phyloP scores from a whole-genome alignment of 371 early-diverging fungal genomes.

The Mucor saturninus region DNA sequence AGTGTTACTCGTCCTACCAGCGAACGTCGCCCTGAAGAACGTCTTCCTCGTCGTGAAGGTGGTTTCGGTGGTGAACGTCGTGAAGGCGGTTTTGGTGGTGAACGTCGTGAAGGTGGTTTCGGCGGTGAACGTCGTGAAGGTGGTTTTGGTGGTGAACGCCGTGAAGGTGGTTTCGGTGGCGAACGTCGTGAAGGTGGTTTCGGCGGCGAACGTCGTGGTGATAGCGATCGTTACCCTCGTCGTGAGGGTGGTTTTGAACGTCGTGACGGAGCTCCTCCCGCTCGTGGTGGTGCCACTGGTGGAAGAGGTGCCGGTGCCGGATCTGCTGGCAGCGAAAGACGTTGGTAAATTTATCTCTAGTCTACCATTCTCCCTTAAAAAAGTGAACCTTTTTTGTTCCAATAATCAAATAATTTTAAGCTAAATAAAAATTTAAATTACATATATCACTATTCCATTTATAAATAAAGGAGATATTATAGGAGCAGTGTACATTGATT shows the following conservation, averaged over 20 bases:
- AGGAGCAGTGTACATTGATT: background rate
- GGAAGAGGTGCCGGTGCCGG: slow-evolving; percentile 14
- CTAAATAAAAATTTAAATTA: slow-evolving; percentile 1
- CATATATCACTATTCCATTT: slow-evolving; percentile 2
- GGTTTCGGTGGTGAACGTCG: slow-evolving; percentile 5
- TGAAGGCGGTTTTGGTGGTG: slow-evolving; percentile 1
- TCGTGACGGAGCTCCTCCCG: background rate
- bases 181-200: background rate
- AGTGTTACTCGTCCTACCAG: background rate
- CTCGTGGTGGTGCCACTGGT: background rate
- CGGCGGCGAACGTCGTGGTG: slow-evolving; percentile 1
- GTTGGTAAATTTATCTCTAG: slow-evolving; percentile 6
- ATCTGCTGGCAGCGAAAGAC: slow-evolving; percentile 16
- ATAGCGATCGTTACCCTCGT: background rate
- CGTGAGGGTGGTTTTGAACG: background rate
- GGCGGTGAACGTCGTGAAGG: slow-evolving; percentile 14
- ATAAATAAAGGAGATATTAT: background rate
- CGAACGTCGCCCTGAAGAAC: slow-evolving; percentile 12
- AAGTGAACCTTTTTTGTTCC: background rate
- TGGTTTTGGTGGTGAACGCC: slow-evolving; percentile 3
- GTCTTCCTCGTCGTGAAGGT: slow-evolving; percentile 4
- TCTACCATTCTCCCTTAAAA: background rate
- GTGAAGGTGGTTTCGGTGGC: slow-evolving; percentile 2
- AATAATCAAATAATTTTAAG: slow-evolving; percentile 1
- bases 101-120: slow-evolving; percentile 14